Evolutionary conservation across 208 protist genomes (phyloP).

Genomic region (Acanthamoeba lenticulata): DNA sequence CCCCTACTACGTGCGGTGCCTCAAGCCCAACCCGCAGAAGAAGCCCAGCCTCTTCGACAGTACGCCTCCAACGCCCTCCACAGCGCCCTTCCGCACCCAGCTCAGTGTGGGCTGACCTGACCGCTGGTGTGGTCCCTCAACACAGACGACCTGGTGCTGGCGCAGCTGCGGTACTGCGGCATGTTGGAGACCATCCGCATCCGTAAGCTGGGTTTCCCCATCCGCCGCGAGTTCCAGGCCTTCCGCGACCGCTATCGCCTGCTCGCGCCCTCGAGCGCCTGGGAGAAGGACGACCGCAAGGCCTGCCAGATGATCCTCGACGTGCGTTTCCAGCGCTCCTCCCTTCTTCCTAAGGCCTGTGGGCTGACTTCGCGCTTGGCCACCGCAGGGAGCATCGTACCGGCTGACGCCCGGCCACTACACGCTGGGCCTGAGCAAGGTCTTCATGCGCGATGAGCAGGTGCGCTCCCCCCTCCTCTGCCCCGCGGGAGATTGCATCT

Average conservation of each 20-base stretch:
- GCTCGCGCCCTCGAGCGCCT: constrained; percentile 17
- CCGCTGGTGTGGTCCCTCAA: neutral
- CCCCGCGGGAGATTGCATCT: too few species aligned
- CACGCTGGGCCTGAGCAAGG: constrained; percentile 55
- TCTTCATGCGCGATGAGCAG: constrained; percentile 66
- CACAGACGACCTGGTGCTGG: constrained; percentile 4
- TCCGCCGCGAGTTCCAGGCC: constrained; percentile 59
- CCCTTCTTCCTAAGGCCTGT: neutral
- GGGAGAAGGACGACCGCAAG: constrained; percentile 54
- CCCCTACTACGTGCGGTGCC: constrained; percentile 96
- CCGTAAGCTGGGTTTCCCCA: constrained; percentile 76
- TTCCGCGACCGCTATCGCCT: constrained; percentile 67
- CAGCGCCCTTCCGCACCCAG: neutral
- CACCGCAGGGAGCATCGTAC: constrained; percentile 9
- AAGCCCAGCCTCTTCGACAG: constrained; percentile 47
- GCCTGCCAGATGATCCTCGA: constrained; percentile 49
- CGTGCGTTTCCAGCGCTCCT: neutral
- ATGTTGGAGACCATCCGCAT: constrained; percentile 81
- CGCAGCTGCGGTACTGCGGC: constrained; percentile 77
- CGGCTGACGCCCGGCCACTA: constrained; percentile 50
- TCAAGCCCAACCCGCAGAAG: constrained; percentile 89
- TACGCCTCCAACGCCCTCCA: neutral
- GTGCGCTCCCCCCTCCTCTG: neutral
- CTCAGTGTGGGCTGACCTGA: neutral
- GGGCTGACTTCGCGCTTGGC: neutral